Base-by-base conservation (phyloP, 805 yeast species). In the Yarrowia hollandica region DNA sequence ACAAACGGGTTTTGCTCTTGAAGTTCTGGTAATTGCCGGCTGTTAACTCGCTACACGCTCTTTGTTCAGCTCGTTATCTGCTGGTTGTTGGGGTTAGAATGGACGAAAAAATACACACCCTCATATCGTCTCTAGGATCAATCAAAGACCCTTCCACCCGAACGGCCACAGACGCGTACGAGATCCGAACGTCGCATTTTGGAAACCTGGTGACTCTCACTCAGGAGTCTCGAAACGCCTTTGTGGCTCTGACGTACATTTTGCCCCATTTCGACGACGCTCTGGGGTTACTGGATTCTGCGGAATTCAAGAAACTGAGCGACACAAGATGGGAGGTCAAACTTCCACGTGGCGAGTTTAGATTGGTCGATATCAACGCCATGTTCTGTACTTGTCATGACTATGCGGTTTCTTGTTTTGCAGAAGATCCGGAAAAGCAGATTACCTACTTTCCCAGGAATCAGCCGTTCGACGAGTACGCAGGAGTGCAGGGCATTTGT, bases 331-430 rank as follows among this genome's bases (percentile, higher is more conserved):
- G 54, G 54, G 54, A 44, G 19, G 54, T 44, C 22, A 44, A 44
- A 10, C 9, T 30, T 19, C n/a, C 19, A 2, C 15, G 28, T 2
- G 38, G 30, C n/a, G 54, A 44, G 37, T 44, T 44, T 11, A 16
- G 54, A 10, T 21, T 44, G 19, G 54, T 44, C 14, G 54, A 44
- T 15, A 44, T 44, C 9, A 4, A 44, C 14, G 54, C 54, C 37
- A 44, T 44, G 54, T 44, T 44, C 26, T 44, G 54, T n/a, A 30
- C 54, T 5, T 44, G 54, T n/a, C 54, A 44, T 9, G 54, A 44
- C 4, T 44, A 44, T 5, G 15, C 54, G 1, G 38, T 44, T 9
- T 21, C 54, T 4, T 44, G 54, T 14, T 44, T 16, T 5, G 54
- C 37, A 19, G 54, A 44, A 9, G 38, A 44, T 21, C 12, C 26